Percentiles rank a stretch among this genome's conserved stretches.
Evolutionary conservation across 495 filamentous ascomycete species (phyloP).

Genomic region (Lepidopterella palustris): DNA sequence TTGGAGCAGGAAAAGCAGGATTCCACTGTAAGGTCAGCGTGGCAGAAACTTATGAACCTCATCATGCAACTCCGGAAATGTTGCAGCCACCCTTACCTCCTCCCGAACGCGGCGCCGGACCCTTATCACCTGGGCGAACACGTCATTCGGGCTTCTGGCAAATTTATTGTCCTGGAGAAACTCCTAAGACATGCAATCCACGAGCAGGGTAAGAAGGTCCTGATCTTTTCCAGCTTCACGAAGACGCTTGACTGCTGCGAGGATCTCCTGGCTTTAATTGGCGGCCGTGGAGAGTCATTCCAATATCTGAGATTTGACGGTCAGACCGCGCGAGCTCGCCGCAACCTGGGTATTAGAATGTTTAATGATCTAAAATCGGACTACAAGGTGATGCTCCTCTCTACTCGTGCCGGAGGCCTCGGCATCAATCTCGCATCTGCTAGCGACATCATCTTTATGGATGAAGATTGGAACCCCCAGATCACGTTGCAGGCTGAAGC

Average conservation of each 20-base stretch:
- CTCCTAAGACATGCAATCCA: slow-evolving; percentile 52
- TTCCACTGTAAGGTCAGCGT: slow-evolving; percentile 36
- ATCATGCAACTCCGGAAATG: slow-evolving; percentile 61
- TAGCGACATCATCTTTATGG: slow-evolving; percentile 56
- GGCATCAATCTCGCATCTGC: slow-evolving; percentile 58
- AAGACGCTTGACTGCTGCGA: slow-evolving; percentile 55
- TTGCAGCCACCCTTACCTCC: slow-evolving; percentile 57
- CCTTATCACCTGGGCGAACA: slow-evolving; percentile 48
- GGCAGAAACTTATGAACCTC: slow-evolving; percentile 55
- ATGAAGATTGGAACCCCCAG: slow-evolving; percentile 65
- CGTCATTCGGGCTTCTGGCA: slow-evolving; percentile 52
- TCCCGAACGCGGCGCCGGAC: slow-evolving; percentile 47
- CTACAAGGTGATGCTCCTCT: slow-evolving; percentile 58
- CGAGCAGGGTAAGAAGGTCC: slow-evolving; percentile 51
- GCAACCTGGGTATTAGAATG: slow-evolving; percentile 53
- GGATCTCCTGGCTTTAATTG: slow-evolving; percentile 48
- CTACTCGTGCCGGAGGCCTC: slow-evolving; percentile 57
- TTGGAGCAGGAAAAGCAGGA: slow-evolving; percentile 39
- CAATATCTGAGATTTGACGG: slow-evolving; percentile 55
- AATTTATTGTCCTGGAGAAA: slow-evolving; percentile 59
- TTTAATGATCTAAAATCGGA: slow-evolving; percentile 46
- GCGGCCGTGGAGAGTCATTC: slow-evolving; percentile 43
- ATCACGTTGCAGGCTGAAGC: slow-evolving; percentile 55
- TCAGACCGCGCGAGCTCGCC: slow-evolving; percentile 44
- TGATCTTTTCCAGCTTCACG: slow-evolving; percentile 60